phyloP scores from a whole-genome alignment of 768 basidiomycete species.

The Pulveroboletus sp. region DNA sequence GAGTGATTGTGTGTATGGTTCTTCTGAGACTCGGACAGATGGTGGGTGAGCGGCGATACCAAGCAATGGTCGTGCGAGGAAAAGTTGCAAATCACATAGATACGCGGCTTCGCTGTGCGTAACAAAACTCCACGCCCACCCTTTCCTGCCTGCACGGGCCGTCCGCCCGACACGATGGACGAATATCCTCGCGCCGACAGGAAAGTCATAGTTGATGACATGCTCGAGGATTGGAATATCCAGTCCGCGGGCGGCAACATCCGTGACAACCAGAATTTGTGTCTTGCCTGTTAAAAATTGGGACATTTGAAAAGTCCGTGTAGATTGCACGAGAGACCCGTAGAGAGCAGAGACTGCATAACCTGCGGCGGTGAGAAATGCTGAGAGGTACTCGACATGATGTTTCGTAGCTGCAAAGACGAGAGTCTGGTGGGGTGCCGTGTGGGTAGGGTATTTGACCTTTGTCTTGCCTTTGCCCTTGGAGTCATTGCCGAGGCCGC shows the following conservation, averaged over 20 bases:
- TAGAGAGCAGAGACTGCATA: slow-evolving; percentile 94
- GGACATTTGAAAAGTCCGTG: slow-evolving; percentile 87
- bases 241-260: slow-evolving; percentile 96
- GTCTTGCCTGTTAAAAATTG: slow-evolving; percentile 80
- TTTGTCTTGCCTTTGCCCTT: slow-evolving; percentile 53
- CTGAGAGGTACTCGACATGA: slow-evolving; percentile 92
- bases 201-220: slow-evolving; percentile 98
- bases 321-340: slow-evolving; percentile 90
- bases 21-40: slow-evolving; percentile 47
- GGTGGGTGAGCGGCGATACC: slow-evolving; percentile 35
- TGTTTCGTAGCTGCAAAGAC: slow-evolving; percentile 97
- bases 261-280: slow-evolving; percentile 90
- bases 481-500: slow-evolving; percentile 32
- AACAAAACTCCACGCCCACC: slow-evolving; percentile 96
- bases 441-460: slow-evolving; percentile 44
- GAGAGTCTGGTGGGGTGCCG: slow-evolving; percentile 85
- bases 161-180: slow-evolving; percentile 97
- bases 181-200: slow-evolving; percentile 89
- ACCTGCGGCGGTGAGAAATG: slow-evolving; percentile 73
- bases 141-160: slow-evolving; percentile 90
- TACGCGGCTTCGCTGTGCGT: slow-evolving; percentile 84
- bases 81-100: slow-evolving; percentile 89
- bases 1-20: slow-evolving; percentile 67
- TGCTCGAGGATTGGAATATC: slow-evolving; percentile 96
- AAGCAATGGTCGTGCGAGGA: slow-evolving; percentile 77